Conservation (phyloP, 176 grass and related monocot species). For the Carex kokanica region DNA sequence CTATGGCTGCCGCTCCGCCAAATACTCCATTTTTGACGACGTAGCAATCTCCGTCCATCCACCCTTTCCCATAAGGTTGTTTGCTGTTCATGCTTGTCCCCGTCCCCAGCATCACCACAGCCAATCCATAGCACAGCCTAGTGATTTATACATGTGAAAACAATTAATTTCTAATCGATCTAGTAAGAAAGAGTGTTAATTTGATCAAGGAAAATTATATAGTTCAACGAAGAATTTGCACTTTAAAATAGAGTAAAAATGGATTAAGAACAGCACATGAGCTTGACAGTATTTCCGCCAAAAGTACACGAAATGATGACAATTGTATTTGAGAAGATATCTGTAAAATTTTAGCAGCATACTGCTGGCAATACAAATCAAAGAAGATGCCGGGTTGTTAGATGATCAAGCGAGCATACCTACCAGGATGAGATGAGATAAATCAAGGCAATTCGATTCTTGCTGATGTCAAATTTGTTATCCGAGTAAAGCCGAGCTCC, state of each 20-base stretch:
- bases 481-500: slow-evolving; percentile 17
- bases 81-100: slow-evolving; percentile 84
- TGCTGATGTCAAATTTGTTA: not conserved
- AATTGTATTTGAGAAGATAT: not conserved
- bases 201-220: not conserved
- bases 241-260: not conserved
- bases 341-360: not conserved
- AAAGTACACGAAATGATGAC: not conserved
- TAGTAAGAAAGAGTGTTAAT: not conserved
- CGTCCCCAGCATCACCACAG: slow-evolving; percentile 40
- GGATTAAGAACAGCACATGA: not conserved
- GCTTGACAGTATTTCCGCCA: not conserved
- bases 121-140: slow-evolving; percentile 65
- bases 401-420: not conserved
- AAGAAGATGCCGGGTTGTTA: not conserved
- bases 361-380: not conserved
- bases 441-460: slow-evolving; percentile 24
- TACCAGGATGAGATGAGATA: slow-evolving; percentile 65
- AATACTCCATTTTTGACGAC: slow-evolving; percentile 60
- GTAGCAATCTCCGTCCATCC: slow-evolving; percentile 96
- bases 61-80: slow-evolving; percentile 75
- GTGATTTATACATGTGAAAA: not conserved
- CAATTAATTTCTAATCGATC: not conserved
- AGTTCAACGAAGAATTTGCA: not conserved
- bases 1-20: slow-evolving; percentile 43